Evolutionary conservation across 495 filamentous ascomycete species (phyloP), one percentile per base, ranked within the genome.

Genomic region (Annulohypoxylon stygium): DNA sequence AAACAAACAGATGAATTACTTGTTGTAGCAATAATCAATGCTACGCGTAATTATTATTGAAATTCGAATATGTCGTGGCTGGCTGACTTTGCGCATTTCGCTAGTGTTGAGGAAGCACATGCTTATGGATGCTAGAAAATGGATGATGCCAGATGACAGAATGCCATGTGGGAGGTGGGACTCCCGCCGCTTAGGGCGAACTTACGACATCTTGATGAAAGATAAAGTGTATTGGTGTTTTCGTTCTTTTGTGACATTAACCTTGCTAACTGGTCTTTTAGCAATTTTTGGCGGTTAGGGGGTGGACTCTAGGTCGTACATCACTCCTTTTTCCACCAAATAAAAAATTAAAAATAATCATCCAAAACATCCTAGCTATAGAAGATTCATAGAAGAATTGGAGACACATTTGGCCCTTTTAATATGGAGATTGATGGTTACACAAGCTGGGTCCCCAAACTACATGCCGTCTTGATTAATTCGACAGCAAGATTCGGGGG

Each of bases 381-480:
- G 74, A 77, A 79, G 57, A 61, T 71, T 73, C 63, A 58, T 69
- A 59, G 75, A 74, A 76, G 77, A 65, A 71, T 69, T 73, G 71
- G 75, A 75, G 73, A 69, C 65, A 45, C 11, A 61, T 54, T 61
- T 47, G 59, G 68, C 64, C 73, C 33, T 68, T 73, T 74, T 64
- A 72, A 75, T 72, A 54, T 76, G 75, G 77, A 75, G 72, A 69
- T 67, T 68, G 39, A 14, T 39, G 67, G 77, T 79, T 79, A 79
- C 77, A 77, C 77, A 74, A 25, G 64, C 71, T 75, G 77, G 77
- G 75, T 65, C 77, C 39, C 68, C 59, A 18, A 61, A 65, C 57
- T 61, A 18, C 62, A 69, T 74, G 70, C 75, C 65, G 69, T 72
- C 68, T 78, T 59, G 67, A 79, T 74, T 77, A 70, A 77, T 75